Conservation (phyloP, 2,329 filamentous ascomycete species). For the Thyridium curvatum region DNA sequence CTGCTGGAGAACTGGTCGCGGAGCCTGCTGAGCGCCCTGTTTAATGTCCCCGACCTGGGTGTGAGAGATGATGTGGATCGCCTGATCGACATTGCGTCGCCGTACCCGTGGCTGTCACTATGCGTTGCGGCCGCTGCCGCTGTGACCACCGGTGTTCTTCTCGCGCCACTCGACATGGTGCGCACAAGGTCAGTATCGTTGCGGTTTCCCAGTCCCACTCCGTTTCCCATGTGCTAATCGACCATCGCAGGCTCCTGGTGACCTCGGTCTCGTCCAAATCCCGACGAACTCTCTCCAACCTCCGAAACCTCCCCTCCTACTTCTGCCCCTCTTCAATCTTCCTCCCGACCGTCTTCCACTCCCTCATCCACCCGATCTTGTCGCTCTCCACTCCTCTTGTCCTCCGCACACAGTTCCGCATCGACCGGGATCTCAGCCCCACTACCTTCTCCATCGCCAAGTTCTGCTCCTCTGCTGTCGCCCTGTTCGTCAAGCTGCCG, state of each 20-base stretch:
- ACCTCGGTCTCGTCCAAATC: slow-evolving; percentile 71
- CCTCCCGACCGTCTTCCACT: slow-evolving; percentile 81
- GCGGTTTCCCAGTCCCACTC: not conserved
- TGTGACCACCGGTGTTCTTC: slow-evolving; percentile 68
- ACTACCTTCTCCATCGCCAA: slow-evolving; percentile 75
- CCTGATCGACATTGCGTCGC: slow-evolving; percentile 64
- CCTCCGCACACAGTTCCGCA: slow-evolving; percentile 74
- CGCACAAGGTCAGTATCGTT: slow-evolving; percentile 58
- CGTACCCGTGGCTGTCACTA: slow-evolving; percentile 76
- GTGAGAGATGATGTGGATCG: slow-evolving; percentile 73
- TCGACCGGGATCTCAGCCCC: slow-evolving; percentile 77
- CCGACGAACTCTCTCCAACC: slow-evolving; percentile 69
- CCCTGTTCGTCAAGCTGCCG: slow-evolving; percentile 81
- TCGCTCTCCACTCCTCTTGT: slow-evolving; percentile 78
- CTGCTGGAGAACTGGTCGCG: slow-evolving; percentile 89
- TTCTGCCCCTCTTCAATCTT: slow-evolving; percentile 65
- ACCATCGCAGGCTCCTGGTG: slow-evolving; percentile 61
- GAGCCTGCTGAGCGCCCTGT: slow-evolving; percentile 80
- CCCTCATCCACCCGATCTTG: slow-evolving; percentile 75
- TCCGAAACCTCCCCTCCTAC: slow-evolving; percentile 74
- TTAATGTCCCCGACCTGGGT: slow-evolving; percentile 83
- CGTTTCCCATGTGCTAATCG: not conserved
- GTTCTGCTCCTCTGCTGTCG: slow-evolving; percentile 72
- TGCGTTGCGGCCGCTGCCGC: slow-evolving; percentile 61
- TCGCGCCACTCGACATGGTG: slow-evolving; percentile 84